Evolutionary conservation across 2,329 filamentous ascomycete species (phyloP).

Genomic region (Neofusicoccum parvum): DNA sequence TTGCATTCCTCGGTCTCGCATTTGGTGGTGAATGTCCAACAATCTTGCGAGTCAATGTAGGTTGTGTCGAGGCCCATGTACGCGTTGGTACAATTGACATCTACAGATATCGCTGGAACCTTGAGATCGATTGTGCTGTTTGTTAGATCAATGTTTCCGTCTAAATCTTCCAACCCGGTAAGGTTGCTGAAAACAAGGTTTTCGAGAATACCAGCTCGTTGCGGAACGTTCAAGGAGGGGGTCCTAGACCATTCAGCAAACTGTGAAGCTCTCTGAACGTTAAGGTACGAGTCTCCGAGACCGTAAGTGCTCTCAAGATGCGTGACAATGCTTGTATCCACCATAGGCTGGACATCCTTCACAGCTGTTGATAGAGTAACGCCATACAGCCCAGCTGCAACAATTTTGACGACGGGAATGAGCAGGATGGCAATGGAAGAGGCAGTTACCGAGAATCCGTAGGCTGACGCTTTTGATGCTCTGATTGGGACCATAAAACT

Average conservation of each 20-base stretch:
- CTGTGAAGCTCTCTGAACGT: background rate
- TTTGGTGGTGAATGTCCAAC: background rate
- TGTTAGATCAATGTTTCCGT: background rate
- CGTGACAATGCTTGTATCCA: background rate
- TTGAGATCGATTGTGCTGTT: background rate
- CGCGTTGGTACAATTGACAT: background rate
- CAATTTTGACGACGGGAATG: slow-evolving; percentile 2
- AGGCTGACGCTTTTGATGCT: background rate
- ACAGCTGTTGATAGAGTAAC: background rate
- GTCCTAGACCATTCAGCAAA: background rate
- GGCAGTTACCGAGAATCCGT: background rate
- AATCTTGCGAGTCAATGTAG: background rate
- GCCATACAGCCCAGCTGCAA: background rate
- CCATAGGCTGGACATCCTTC: background rate
- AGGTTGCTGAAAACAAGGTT: slow-evolving; percentile 6
- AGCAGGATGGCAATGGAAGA: background rate
- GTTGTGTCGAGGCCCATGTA: background rate
- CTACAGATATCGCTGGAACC: background rate
- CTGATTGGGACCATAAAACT: background rate
- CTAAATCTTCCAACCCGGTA: background rate
- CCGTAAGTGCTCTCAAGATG: background rate
- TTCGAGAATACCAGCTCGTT: background rate
- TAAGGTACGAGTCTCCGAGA: background rate
- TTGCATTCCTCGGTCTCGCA: background rate
- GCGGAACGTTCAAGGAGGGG: background rate